Conservation (phyloP, 2,329 filamentous ascomycete genomes). For the Fusarium kyushuense region DNA sequence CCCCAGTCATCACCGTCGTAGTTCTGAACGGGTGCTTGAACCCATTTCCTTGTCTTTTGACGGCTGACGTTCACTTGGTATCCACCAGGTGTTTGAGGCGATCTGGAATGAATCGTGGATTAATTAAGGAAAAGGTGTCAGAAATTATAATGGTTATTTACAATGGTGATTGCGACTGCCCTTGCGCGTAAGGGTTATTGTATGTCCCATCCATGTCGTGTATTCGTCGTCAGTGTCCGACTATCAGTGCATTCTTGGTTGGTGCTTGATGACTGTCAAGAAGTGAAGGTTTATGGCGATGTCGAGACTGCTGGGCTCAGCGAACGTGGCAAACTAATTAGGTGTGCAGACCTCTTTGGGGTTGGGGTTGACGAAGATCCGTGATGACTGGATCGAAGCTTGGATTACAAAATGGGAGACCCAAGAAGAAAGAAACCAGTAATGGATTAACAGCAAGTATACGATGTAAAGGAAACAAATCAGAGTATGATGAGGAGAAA, state of each 20-base stretch:
- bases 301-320: slow-evolving; percentile 17
- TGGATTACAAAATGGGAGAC: slow-evolving; percentile 30
- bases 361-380: slow-evolving; percentile 32
- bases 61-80: slow-evolving; percentile 91
- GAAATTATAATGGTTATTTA: slow-evolving; percentile 30
- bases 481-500: slow-evolving; percentile 9
- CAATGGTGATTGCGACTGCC: slow-evolving; percentile 47
- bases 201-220: slow-evolving; percentile 50
- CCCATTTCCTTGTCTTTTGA: slow-evolving; percentile 94
- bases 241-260: slow-evolving; percentile 45
- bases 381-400: slow-evolving; percentile 29
- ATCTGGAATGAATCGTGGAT: slow-evolving; percentile 39
- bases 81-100: slow-evolving; percentile 50
- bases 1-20: slow-evolving; percentile 98
- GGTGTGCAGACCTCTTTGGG: slow-evolving; percentile 29
- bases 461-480: slow-evolving; percentile 26
- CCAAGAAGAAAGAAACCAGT: slow-evolving; percentile 10
- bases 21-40: slow-evolving; percentile 84
- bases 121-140: slow-evolving; percentile 13
- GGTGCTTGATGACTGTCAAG: slow-evolving; percentile 1
- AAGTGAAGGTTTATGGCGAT: slow-evolving; percentile 12
- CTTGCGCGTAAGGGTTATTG: slow-evolving; percentile 47
- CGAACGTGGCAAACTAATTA: slow-evolving; percentile 20
- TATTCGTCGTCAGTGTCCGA: slow-evolving; percentile 24
- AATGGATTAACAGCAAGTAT: slow-evolving; percentile 15